These are phyloP conservation scores for Phytophthora pinifolia DNA, from an alignment of 352 stramenopile genomes.

Conservation along the genomic window DNA sequence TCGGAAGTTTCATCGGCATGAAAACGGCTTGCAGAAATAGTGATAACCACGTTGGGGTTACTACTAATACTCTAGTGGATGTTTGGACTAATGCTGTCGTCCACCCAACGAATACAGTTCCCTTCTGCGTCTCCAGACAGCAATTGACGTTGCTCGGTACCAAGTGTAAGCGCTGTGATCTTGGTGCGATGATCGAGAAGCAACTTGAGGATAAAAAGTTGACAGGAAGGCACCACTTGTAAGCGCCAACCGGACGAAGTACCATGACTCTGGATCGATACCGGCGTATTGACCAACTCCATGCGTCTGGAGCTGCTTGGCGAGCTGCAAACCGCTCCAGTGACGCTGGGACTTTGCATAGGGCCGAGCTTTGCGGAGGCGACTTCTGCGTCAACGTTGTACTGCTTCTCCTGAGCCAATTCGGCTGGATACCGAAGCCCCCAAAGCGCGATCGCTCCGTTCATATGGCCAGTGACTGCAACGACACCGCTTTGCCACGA, in stretches of 20 bases:
- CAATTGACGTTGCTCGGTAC: conserved; percentile 63
- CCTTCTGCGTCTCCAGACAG: conserved; percentile 68
- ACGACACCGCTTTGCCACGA: conserved; percentile 73
- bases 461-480: conserved; percentile 63
- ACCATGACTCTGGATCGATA: conserved; percentile 15
- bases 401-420: conserved; percentile 37
- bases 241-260: conserved; percentile 24
- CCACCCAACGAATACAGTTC: conserved; percentile 77
- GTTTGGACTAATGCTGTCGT: conserved; percentile 71
- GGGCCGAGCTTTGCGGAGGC: background rate
- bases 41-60: too few relatives aligned
- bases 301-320: conserved; percentile 8
- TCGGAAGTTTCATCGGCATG: background rate
- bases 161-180: conserved; percentile 62
- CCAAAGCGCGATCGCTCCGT: conserved; percentile 77
- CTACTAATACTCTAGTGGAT: conserved; percentile 34
- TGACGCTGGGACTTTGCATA: background rate
- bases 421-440: conserved; percentile 63
- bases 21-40: background rate
- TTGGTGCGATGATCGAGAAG: conserved; percentile 61
- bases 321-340: background rate
- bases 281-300: background rate
- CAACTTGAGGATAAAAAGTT: conserved; percentile 77
- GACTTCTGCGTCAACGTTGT: conserved; percentile 1
- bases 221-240: conserved; percentile 56